Conservation (phyloP, 2,329 filamentous ascomycete genomes). For the Cladosporium austrohemisphaericum region DNA sequence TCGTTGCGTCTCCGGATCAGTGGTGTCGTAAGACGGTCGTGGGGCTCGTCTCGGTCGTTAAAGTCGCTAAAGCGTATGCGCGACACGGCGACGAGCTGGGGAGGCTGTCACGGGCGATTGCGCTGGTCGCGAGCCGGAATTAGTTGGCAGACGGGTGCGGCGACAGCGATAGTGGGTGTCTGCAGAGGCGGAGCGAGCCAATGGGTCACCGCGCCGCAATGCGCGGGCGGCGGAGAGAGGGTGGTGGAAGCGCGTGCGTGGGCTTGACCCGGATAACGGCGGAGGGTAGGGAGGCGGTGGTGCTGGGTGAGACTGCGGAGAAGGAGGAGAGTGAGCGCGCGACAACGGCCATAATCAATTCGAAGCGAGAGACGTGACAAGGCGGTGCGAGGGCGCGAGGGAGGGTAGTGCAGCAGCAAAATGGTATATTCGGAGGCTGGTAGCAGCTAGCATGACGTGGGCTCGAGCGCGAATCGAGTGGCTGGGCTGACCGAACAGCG, state of each 20-base stretch:
- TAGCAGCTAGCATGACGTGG: slow-evolving; percentile 1
- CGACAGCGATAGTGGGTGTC: background rate
- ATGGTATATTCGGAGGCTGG: slow-evolving; percentile 10
- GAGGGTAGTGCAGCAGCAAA: background rate
- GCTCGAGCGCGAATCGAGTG: slow-evolving; percentile 4
- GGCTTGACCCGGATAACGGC: background rate
- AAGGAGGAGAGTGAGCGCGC: slow-evolving; percentile 2
- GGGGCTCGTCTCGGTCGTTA: slow-evolving; percentile 53
- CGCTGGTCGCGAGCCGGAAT: background rate
- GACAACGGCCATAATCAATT: slow-evolving; percentile 8
- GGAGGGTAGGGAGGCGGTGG: background rate
- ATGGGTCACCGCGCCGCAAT: slow-evolving; percentile 16
- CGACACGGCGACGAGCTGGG: slow-evolving; percentile 38
- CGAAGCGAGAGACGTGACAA: background rate
- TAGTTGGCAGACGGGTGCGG: background rate
- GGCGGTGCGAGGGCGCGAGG: slow-evolving; percentile 1
- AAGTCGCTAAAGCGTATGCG: slow-evolving; percentile 36
- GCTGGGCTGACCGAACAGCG: slow-evolving; percentile 13
- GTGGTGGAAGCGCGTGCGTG: background rate
- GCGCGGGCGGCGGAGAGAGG: slow-evolving; percentile 9
- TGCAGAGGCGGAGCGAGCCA: background rate
- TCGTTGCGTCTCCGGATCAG: slow-evolving; percentile 47
- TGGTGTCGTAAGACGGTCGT: slow-evolving; percentile 53
- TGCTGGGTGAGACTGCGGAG: background rate
- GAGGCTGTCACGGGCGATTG: slow-evolving; percentile 6